These are phyloP conservation scores for Vitis amurensis DNA, from an alignment of 164 flowering plant genomes.

Conservation along the genomic window DNA sequence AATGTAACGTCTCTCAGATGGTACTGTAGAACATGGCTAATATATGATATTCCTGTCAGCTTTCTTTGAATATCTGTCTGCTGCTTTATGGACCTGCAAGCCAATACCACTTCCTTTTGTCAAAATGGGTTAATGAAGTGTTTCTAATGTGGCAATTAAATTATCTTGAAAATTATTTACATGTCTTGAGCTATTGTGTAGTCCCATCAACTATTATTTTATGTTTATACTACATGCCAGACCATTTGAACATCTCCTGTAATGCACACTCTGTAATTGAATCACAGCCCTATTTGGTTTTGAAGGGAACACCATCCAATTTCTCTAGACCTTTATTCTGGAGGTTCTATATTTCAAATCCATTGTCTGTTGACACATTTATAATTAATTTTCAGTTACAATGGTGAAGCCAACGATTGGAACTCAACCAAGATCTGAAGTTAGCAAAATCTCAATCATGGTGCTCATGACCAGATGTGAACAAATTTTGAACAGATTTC, in stretches of 20 bases:
- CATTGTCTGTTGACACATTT: conserved; percentile 4
- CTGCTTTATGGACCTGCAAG: background rate
- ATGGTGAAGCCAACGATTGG: conserved; percentile 46
- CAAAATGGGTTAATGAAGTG: background rate
- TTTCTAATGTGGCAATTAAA: background rate
- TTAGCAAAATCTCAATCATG: conserved; percentile 65
- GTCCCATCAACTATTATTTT: background rate
- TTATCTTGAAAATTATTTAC: background rate
- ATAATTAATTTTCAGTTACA: conserved; percentile 32
- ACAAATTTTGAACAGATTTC: conserved; percentile 65
- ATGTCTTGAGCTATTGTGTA: background rate
- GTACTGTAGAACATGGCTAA: background rate
- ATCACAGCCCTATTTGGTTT: background rate
- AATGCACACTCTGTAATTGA: background rate
- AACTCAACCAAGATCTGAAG: conserved; percentile 60
- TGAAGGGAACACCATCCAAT: background rate
- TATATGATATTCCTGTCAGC: background rate
- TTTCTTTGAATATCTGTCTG: background rate
- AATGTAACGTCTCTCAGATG: no score
- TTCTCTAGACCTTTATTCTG: background rate
- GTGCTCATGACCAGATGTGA: conserved; percentile 77
- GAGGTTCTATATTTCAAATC: background rate
- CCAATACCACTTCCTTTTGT: background rate
- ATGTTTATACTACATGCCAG: background rate
- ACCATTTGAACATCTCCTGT: background rate